Base-by-base conservation (phyloP, 1,284 basidiomycete genomes). In the Trametes hirsuta region DNA sequence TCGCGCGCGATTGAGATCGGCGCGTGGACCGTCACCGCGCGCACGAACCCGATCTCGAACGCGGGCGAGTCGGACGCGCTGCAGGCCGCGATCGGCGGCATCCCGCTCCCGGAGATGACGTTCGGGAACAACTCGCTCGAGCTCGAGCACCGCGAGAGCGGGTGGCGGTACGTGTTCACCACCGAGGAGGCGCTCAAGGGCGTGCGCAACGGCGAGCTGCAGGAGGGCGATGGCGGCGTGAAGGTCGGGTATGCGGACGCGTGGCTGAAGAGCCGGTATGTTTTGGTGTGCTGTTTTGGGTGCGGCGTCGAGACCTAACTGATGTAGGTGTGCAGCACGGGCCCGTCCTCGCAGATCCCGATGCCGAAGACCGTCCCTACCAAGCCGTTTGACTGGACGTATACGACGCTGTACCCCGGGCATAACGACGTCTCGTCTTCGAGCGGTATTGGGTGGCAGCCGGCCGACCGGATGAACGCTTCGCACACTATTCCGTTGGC, bases 341-440 rank as follows among this genome's bases (percentile, higher is more conserved):
- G 84, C 59, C 82, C 90, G 15, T 78, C 81, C 40, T 84, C 90
- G 8, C 77, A 79, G 47, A 75, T 86, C 3, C 87, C 90, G 0
- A 84, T 95, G 75, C 90, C 92, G 2, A 73, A 82, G 66, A 91
- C 90, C 4, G 85, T 89, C 40, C 77, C 84, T 0, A 89, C 93
- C 2, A 95, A 95, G 68, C 90, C 90, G 1, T 98, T 94, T 75
- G 97, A 99, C 72, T 99, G 97, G 97, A 99, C 97, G 5, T 99
- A 97, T 74, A 97, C 95, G 0, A 93, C 93, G 2, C 88, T 84
- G 0, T 97, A 98, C 71, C 70, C 87, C 0, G 97, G 97, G 0
- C 85, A 90, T 60, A 62, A 71, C 11, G 63, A 66, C 0, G 45
- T 71, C 5, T 58, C 69, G 6, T 65, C 71, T 3, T 62, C 72